phyloP scores from a whole-genome alignment of 768 basidiomycete genomes.

The Tephrocybe rancida region DNA sequence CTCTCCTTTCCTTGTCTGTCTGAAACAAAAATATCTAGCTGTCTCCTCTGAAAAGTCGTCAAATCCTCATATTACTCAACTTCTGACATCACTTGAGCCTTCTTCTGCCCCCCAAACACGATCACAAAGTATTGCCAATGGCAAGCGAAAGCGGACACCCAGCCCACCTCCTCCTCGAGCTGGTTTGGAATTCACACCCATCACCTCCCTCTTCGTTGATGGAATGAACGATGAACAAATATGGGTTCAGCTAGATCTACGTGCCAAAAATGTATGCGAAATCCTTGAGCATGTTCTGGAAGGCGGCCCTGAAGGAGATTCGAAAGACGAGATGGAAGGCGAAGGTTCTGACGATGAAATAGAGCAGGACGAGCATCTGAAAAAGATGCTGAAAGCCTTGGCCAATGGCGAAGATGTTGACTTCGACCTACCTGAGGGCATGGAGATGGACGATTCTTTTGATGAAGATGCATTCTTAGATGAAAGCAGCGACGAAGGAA shows the following conservation, averaged over 20 bases:
- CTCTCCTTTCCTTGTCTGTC: slow-evolving; percentile 2
- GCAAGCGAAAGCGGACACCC: slow-evolving; percentile 44
- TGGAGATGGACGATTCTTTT: slow-evolving; percentile 23
- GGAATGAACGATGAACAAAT: slow-evolving; percentile 86
- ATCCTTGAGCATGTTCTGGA: slow-evolving; percentile 69
- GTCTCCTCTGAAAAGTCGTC: slow-evolving; percentile 70
- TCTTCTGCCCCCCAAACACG: slow-evolving; percentile 74
- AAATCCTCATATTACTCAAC: slow-evolving; percentile 58
- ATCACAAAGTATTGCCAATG: slow-evolving; percentile 51
- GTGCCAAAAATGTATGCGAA: slow-evolving; percentile 68
- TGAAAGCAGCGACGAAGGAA: slow-evolving; percentile 24
- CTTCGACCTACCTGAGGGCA: slow-evolving; percentile 33
- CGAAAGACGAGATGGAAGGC: slow-evolving; percentile 28
- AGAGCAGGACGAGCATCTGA: slow-evolving; percentile 29
- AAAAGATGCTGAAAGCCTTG: slow-evolving; percentile 30
- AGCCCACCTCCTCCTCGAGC: slow-evolving; percentile 32
- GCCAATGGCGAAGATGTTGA: slow-evolving; percentile 34
- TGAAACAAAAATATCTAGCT: slow-evolving; percentile 40
- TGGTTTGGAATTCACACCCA: slow-evolving; percentile 62
- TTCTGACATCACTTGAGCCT: slow-evolving; percentile 72
- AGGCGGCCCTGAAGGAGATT: slow-evolving; percentile 31
- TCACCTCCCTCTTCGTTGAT: slow-evolving; percentile 73
- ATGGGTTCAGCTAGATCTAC: slow-evolving; percentile 93
- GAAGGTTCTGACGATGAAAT: slow-evolving; percentile 31
- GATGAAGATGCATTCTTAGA: slow-evolving; percentile 22